A percentile compares a stretch with the other conserved stretches of the same genome.
These are phyloP conservation scores for Ceratocystis ficicola DNA, from an alignment of 2,329 filamentous ascomycete species.

Conservation along the genomic window DNA sequence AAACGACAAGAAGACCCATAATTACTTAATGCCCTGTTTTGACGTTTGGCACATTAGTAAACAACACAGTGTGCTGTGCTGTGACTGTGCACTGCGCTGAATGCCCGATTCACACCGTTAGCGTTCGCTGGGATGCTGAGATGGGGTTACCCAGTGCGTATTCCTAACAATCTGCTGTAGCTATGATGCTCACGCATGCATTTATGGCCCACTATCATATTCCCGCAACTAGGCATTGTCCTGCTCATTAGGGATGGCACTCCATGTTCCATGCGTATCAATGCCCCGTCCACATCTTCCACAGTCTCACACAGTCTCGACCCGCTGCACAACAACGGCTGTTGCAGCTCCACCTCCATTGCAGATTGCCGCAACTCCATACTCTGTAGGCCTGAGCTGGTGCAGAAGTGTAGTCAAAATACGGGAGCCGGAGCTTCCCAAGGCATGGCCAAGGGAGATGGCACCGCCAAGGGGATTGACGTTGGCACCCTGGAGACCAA, in stretches of 20 bases:
- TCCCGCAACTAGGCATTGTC: neutral
- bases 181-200: neutral
- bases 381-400: constrained; percentile 83
- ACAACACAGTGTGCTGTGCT: neutral
- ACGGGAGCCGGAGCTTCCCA: constrained; percentile 85
- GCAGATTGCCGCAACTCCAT: constrained; percentile 90
- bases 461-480: constrained; percentile 86
- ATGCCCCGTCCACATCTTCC: neutral
- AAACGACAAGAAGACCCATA: neutral
- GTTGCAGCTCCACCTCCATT: constrained; percentile 91
- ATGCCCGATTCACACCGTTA: neutral
- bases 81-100: neutral
- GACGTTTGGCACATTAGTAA: neutral
- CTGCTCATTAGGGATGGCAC: neutral
- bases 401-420: constrained; percentile 85
- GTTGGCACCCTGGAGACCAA: constrained; percentile 64
- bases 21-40: constrained; percentile 7
- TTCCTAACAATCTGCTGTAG: neutral
- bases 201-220: neutral
- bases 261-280: neutral
- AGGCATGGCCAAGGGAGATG: constrained; percentile 80
- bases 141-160: neutral
- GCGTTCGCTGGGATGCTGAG: neutral
- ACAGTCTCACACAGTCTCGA: constrained; percentile 45
- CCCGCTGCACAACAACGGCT: constrained; percentile 78